A percentile compares a stretch with the other conserved stretches of the same genome.
These are phyloP conservation scores for Trichosporon coremiiforme DNA, from an alignment of 1,284 basidiomycete genomes.

Conservation along the genomic window DNA sequence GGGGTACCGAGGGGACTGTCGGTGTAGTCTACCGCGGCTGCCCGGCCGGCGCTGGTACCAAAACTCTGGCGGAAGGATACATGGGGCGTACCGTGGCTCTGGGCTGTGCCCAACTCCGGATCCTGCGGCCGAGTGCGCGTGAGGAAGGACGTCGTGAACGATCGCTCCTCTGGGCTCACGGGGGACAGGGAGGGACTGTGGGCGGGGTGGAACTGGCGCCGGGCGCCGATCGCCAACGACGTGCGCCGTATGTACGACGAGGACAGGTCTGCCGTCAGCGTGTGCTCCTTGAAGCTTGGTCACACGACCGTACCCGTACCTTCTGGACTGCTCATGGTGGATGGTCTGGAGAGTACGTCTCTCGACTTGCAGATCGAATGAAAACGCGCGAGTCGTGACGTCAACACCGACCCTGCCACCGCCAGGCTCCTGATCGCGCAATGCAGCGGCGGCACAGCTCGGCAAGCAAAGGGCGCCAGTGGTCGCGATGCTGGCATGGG, in stretches of 20 bases:
- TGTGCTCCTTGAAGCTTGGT: background rate
- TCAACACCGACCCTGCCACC: slow-evolving; percentile 11
- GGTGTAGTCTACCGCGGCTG: slow-evolving; percentile 11
- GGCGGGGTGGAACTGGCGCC: slow-evolving; percentile 24
- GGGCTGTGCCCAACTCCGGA: background rate
- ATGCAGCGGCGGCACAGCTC: slow-evolving; percentile 12
- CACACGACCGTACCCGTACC: background rate
- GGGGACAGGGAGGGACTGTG: background rate
- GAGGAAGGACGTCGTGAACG: background rate
- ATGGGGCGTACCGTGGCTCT: background rate
- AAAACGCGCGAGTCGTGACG: slow-evolving; percentile 6
- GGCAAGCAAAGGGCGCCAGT: background rate
- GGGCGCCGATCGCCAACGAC: slow-evolving; percentile 34
- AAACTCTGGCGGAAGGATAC: slow-evolving; percentile 20
- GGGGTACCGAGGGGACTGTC: background rate
- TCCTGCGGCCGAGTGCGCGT: slow-evolving; percentile 13
- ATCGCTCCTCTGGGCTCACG: background rate
- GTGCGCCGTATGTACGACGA: slow-evolving; percentile 23
- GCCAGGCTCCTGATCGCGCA: background rate
- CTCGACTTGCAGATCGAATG: background rate
- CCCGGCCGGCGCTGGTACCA: background rate
- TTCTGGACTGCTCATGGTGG: slow-evolving; percentile 16
- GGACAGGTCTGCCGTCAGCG: background rate
- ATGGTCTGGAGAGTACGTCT: slow-evolving; percentile 3
- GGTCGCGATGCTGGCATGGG: background rate